phyloP scores from a whole-genome alignment of 2,329 filamentous ascomycete genomes.

The Aspergillus sp. region DNA sequence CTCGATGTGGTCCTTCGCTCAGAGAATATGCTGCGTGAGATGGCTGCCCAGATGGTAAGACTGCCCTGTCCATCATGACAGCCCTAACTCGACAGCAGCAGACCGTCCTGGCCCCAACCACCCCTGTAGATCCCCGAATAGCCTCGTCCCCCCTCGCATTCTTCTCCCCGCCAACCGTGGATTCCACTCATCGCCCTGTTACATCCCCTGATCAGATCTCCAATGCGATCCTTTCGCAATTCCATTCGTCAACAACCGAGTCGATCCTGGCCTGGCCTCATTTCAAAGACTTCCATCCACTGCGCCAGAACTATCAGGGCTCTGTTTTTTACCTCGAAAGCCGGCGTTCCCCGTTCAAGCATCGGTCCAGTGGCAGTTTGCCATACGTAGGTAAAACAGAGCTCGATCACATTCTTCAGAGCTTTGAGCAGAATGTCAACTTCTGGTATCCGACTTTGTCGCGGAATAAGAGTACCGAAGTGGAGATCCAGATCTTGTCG shows the following conservation, averaged over 20 bases:
- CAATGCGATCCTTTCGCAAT: conserved; percentile 52
- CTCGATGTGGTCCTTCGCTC: conserved; percentile 52
- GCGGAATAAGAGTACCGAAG: conserved; percentile 35
- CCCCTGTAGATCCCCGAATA: conserved; percentile 9
- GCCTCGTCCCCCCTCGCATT: conserved; percentile 15
- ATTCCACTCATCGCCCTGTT: conserved; percentile 22
- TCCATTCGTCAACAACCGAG: conserved; percentile 54
- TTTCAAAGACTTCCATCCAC: conserved; percentile 47
- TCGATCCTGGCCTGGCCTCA: conserved; percentile 54
- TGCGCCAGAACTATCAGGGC: conserved; percentile 43
- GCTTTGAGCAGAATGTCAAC: conserved; percentile 51
- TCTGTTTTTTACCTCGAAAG: conserved; percentile 53
- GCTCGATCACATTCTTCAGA: conserved; percentile 42
- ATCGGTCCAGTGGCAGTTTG: conserved; percentile 28
- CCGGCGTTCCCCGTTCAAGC: conserved; percentile 38
- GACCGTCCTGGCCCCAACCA: conserved; percentile 1
- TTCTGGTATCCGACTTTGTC: conserved; percentile 57
- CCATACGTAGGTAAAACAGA: conserved; percentile 47
- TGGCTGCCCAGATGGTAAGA: conserved; percentile 43
- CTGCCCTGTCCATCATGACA: not conserved
- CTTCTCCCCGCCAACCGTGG: conserved; percentile 15
- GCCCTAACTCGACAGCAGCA: conserved; percentile 7
- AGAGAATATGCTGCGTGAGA: conserved; percentile 48
- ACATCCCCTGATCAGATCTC: conserved; percentile 30
- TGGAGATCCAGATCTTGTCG: conserved; percentile 33